Conservation (phyloP, 805 yeast genomes). For the Candida pseudoglaebosa region DNA sequence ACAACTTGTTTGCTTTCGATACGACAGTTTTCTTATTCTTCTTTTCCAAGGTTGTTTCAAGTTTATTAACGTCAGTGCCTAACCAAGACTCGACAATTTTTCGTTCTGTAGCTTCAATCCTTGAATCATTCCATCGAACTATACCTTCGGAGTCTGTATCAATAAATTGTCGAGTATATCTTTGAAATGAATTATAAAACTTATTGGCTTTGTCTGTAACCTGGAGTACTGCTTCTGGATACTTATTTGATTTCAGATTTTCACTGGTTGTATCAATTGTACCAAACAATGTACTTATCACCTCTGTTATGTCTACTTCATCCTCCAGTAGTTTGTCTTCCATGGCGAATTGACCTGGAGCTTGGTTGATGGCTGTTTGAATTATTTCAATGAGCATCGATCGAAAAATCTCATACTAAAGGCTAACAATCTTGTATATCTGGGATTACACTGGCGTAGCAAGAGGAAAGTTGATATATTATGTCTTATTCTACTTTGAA, state of each 20-base stretch:
- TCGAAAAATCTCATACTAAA: not conserved
- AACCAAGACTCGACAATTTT: slow-evolving; percentile 22
- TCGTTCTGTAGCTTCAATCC: slow-evolving; percentile 18
- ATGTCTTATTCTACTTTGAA: slow-evolving; percentile 1
- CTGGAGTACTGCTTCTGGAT: slow-evolving; percentile 36
- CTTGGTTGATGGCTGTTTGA: too few relatives aligned
- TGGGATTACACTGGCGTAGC: too few relatives aligned
- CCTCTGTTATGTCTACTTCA: slow-evolving; percentile 3
- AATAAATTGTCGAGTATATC: slow-evolving; percentile 32
- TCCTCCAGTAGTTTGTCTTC: not conserved
- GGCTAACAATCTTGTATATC: not conserved
- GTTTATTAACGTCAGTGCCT: slow-evolving; percentile 9
- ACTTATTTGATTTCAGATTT: slow-evolving; percentile 6
- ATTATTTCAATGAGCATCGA: slow-evolving; percentile 1
- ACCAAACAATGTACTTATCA: slow-evolving; percentile 7
- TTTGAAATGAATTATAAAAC: slow-evolving; percentile 30
- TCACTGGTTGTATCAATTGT: not conserved
- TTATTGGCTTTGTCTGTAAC: slow-evolving; percentile 23
- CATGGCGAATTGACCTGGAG: not conserved
- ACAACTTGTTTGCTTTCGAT: slow-evolving; percentile 28
- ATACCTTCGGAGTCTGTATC: slow-evolving; percentile 12
- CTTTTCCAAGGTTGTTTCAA: slow-evolving; percentile 4
- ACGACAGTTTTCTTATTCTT: slow-evolving; percentile 4
- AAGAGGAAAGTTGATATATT: too few relatives aligned
- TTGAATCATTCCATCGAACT: slow-evolving; percentile 30